A percentile compares a stretch with the other conserved stretches of the same genome.
Conservation (phyloP, 352 stramenopile genomes). For the Phytophthora pistaciae region DNA sequence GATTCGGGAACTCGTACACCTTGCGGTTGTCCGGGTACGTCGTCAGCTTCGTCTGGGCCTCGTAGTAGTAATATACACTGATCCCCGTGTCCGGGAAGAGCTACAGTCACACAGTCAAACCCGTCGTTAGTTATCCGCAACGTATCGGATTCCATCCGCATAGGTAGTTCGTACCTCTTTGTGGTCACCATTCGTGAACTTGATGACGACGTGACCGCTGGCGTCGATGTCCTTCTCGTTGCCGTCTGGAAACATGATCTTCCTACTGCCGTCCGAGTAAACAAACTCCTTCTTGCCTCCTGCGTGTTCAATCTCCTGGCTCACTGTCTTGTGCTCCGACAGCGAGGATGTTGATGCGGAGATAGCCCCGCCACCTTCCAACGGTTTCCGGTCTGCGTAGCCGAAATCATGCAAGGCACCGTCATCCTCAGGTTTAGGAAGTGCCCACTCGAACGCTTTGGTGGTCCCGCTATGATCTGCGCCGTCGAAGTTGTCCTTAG, state of each 20-base stretch:
- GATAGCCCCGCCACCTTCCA: constrained; percentile 7
- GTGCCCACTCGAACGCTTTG: constrained; percentile 27
- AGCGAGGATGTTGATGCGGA: constrained; percentile 17
- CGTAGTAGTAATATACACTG: constrained; percentile 95
- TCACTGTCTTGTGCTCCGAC: constrained; percentile 28
- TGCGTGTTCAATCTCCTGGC: constrained; percentile 59
- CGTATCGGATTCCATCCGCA: background rate
- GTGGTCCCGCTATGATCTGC: background rate
- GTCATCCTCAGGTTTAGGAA: constrained; percentile 19
- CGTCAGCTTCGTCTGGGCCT: constrained; percentile 94
- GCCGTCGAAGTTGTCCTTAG: background rate
- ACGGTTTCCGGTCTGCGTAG: constrained; percentile 3
- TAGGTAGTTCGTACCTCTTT: constrained; percentile 79
- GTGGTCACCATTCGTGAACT: constrained; percentile 96
- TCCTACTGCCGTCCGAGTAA: constrained; percentile 71
- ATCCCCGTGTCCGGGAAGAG: constrained; percentile 83
- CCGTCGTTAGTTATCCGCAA: background rate
- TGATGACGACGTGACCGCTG: constrained; percentile 90
- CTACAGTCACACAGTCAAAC: constrained; percentile 19
- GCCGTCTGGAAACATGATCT: constrained; percentile 92
- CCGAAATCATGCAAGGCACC: constrained; percentile 6
- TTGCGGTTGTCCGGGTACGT: constrained; percentile 94
- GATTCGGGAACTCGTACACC: constrained; percentile 97
- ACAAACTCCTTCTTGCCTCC: constrained; percentile 70
- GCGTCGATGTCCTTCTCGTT: constrained; percentile 94